These are phyloP conservation scores for Cladosporium sp. DNA, from an alignment of 2,329 filamentous ascomycete genomes.

Conservation along the genomic window DNA sequence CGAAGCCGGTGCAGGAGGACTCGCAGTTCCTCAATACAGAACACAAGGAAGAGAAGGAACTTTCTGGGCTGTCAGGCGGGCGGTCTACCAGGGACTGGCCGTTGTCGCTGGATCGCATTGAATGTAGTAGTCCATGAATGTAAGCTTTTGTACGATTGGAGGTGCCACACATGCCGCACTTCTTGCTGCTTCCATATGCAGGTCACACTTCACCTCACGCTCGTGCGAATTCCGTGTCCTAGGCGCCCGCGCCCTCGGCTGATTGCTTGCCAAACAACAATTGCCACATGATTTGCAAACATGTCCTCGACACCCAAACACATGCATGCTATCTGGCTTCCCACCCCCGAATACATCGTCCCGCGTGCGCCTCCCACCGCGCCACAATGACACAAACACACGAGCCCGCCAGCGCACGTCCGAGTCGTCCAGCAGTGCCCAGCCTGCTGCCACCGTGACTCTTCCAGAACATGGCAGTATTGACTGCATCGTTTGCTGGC, in stretches of 20 bases:
- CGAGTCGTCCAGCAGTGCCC: neutral
- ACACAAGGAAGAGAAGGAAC: conserved; percentile 47
- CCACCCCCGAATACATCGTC: neutral
- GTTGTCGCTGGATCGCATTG: conserved; percentile 71
- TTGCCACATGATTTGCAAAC: neutral
- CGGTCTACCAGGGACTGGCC: conserved; percentile 90
- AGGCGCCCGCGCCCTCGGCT: neutral
- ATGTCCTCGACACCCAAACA: neutral
- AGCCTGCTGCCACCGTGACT: neutral
- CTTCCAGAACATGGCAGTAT: neutral
- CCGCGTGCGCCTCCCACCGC: neutral
- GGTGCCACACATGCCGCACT: neutral
- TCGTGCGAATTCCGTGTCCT: neutral
- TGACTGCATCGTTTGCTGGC: conserved; percentile 6
- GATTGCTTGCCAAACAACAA: neutral
- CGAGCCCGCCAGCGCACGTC: neutral
- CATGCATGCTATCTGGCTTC: neutral
- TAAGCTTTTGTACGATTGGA: conserved; percentile 11
- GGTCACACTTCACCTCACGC: neutral
- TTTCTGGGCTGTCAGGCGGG: conserved; percentile 82
- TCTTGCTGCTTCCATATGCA: conserved; percentile 4
- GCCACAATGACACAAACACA: neutral
- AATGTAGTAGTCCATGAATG: neutral
- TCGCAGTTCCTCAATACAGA: conserved; percentile 16
- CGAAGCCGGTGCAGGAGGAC: conserved; percentile 62